Evolutionary conservation across 768 basidiomycete species (phyloP).

Genomic region (Solioccasus polychromus): DNA sequence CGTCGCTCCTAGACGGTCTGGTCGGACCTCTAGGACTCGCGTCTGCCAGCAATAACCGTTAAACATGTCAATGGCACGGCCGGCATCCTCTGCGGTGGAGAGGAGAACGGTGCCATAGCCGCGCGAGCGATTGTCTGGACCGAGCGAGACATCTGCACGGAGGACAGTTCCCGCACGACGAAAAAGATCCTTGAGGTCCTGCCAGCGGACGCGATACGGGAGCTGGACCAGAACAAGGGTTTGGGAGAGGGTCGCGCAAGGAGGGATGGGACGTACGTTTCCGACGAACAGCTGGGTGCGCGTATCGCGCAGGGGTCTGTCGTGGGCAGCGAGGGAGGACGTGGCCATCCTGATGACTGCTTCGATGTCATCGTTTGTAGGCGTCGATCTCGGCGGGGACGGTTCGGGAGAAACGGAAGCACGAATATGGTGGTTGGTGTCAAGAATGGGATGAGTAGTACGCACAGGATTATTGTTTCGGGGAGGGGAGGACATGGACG

Average conservation of each 20-base stretch:
- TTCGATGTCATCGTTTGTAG: constrained; percentile 84
- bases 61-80: constrained; percentile 92
- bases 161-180: constrained; percentile 90
- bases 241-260: neutral
- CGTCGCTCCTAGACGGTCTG: constrained; percentile 61
- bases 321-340: constrained; percentile 52
- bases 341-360: constrained; percentile 92
- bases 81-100: constrained; percentile 92
- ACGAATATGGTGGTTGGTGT: constrained; percentile 4
- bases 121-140: constrained; percentile 87
- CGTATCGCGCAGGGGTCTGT: constrained; percentile 70
- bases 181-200: constrained; percentile 98
- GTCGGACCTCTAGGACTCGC: constrained; percentile 85
- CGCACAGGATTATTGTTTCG: constrained; percentile 8
- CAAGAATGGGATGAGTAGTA: neutral
- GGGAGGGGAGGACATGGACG: constrained; percentile 16
- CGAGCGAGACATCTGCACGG: constrained; percentile 72
- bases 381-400: constrained; percentile 26
- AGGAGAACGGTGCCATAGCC: constrained; percentile 95
- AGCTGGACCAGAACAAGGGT: constrained; percentile 49
- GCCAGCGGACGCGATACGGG: constrained; percentile 97
- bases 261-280: constrained; percentile 53
- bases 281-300: constrained; percentile 95
- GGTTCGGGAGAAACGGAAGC: constrained; percentile 7
- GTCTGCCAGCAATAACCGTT: constrained; percentile 98